phyloP scores from a whole-genome alignment of 2,329 filamentous ascomycete genomes.

The Curvularia spicifera region DNA sequence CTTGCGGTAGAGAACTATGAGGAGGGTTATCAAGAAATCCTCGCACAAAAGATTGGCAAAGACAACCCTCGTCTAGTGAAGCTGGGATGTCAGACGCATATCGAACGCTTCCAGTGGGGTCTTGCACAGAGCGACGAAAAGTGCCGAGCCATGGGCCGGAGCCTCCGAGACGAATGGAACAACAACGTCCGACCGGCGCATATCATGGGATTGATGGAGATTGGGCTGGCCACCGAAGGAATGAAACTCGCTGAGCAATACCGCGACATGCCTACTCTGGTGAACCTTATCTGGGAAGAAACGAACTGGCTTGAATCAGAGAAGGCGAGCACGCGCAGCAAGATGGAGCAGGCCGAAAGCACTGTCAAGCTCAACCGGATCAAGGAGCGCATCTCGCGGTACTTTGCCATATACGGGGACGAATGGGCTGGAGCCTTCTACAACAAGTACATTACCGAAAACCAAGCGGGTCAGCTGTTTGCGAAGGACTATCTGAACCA shows the following conservation, averaged over 20 bases:
- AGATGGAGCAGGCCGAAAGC: slow-evolving; percentile 46
- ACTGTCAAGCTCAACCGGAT: slow-evolving; percentile 53
- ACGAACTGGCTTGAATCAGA: slow-evolving; percentile 49
- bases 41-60: slow-evolving; percentile 55
- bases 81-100: slow-evolving; percentile 63
- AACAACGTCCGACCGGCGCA: slow-evolving; percentile 51
- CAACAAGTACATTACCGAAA: slow-evolving; percentile 71
- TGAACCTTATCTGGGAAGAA: slow-evolving; percentile 58
- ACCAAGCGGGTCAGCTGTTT: slow-evolving; percentile 59
- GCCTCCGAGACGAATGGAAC: slow-evolving; percentile 54
- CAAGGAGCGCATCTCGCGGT: slow-evolving; percentile 53
- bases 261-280: slow-evolving; percentile 67
- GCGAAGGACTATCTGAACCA: slow-evolving; percentile 71
- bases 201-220: slow-evolving; percentile 51
- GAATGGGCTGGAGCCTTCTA: slow-evolving; percentile 80
- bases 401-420: slow-evolving; percentile 70
- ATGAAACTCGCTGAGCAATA: slow-evolving; percentile 68
- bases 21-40: slow-evolving; percentile 39
- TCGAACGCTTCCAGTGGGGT: slow-evolving; percentile 66
- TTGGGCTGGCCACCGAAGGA: slow-evolving; percentile 64
- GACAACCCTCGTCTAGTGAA: slow-evolving; percentile 60
- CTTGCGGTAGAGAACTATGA: slow-evolving; percentile 51
- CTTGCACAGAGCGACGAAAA: slow-evolving; percentile 59
- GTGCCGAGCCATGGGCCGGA: slow-evolving; percentile 56
- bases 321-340: slow-evolving; percentile 39